These are phyloP conservation scores for Trametes cubensis DNA, from an alignment of 768 basidiomycete genomes.

Conservation along the genomic window DNA sequence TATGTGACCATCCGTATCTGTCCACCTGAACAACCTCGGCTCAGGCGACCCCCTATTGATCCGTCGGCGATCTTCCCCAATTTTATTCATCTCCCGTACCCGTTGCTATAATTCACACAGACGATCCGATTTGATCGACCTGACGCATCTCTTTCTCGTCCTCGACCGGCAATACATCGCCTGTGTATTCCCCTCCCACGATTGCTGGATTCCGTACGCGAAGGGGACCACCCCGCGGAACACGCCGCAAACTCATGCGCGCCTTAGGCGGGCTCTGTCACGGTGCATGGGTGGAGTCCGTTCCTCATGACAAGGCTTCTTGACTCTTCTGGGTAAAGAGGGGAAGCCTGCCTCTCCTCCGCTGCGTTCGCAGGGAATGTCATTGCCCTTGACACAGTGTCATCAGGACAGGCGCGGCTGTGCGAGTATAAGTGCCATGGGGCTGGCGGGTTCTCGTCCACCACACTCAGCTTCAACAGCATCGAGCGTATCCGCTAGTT, in stretches of 20 bases:
- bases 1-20: too few species aligned
- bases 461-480: background rate
- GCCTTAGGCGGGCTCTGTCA: background rate
- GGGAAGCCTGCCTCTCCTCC: background rate
- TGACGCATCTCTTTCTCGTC: background rate
- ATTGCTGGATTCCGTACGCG: too few species aligned
- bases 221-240: background rate
- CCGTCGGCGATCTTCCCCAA: too few species aligned
- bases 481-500: background rate
- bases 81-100: too few species aligned
- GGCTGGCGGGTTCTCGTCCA: background rate
- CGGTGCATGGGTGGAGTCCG: background rate
- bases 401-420: too few species aligned
- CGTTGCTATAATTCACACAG: too few species aligned
- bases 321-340: background rate
- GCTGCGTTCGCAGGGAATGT: background rate
- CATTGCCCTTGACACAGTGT: background rate
- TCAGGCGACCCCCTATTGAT: too few species aligned
- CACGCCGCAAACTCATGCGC: background rate
- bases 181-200: background rate
- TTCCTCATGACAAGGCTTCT: background rate
- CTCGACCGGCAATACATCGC: too few species aligned
- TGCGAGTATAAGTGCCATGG: background rate
- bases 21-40: too few species aligned
- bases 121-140: constrained; percentile 1